phyloP scores from a whole-genome alignment of 202 grass and related monocot species.

The Saccharum hybrid region DNA sequence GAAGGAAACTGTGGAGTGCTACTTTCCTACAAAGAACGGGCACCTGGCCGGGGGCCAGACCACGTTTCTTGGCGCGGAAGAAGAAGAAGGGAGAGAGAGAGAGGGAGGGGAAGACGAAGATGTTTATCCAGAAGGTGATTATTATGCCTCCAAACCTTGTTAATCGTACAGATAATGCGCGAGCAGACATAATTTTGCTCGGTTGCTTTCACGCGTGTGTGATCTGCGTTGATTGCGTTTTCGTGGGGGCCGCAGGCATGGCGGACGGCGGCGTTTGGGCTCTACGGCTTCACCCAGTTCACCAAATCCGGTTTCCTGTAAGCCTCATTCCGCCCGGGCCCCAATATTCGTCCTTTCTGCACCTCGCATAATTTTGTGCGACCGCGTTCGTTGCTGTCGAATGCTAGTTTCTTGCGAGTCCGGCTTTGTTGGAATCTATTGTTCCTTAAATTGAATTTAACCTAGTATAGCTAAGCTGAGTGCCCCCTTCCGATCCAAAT shows the following conservation, averaged over 20 bases:
- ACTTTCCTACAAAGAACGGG: background rate
- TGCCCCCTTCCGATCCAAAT: too few species aligned
- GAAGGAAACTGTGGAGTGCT: background rate
- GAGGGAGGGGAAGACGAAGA: background rate
- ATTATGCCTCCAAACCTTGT: background rate
- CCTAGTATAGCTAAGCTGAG: background rate
- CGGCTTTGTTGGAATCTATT: background rate
- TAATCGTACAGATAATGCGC: background rate
- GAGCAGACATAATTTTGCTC: background rate
- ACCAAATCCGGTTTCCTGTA: conserved; percentile 91
- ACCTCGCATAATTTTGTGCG: background rate
- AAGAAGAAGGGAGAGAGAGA: background rate
- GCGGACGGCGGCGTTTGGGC: conserved; percentile 79
- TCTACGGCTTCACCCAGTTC: conserved; percentile 94
- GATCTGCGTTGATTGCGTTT: conserved; percentile 25
- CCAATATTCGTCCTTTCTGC: background rate
- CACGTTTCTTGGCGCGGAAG: conserved; percentile 16
- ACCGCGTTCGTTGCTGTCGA: background rate
- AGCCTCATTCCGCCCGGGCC: conserved; percentile 13
- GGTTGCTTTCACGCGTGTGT: background rate
- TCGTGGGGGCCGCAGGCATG: conserved; percentile 56
- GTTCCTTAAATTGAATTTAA: background rate
- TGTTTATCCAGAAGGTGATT: conserved; percentile 66
- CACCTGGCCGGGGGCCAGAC: background rate
- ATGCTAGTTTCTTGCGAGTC: background rate